Base-by-base conservation (phyloP, 768 basidiomycete species). In the Lactarius akahatsu region DNA sequence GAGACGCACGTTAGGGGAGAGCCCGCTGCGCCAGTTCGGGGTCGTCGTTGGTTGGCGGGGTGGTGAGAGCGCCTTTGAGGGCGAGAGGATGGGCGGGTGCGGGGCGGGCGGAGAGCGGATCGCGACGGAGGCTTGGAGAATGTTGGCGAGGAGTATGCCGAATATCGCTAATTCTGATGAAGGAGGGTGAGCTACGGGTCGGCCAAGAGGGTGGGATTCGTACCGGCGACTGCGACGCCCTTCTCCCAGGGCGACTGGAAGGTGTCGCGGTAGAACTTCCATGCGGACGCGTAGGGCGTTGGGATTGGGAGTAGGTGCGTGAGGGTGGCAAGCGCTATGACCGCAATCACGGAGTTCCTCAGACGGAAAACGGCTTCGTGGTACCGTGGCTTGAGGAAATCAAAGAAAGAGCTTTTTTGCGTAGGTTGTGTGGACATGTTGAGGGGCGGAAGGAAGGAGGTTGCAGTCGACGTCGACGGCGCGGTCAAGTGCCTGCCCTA, bases 231-330 rank as follows among this genome's bases (percentile, higher is more conserved):
- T 3, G 65, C 68, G 18, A 69, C 2, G 6, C 45, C 23, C 50
- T 66, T 62, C 56, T 70, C 68, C 62, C 56, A 63, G 34, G 58
- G 34, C 15, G 70, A 71, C 15, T 61, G 68, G 54, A 60, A 70
- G 50, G 70, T 61, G 62, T 62, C 55, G 7, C 68, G 64, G 52
- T 69, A 64, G 11, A 71, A 54, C n/a, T 64, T 66, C 64, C 65
- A 70, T 61, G 60, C 62, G 34, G 68, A 63, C 13, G 69, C 43
- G 60, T 69, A 64, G 3, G 61, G 68, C 2, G 68, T 60, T 40
- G 70, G 70, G 23, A 67, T 34, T 16, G 70, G 70, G 5, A 71
- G 70, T n/a, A 71, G 70, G 52, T 70, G 70, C 1, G 70, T 71
- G 2, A 67, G 59, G n/a, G 69, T 63, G 45, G 54, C 16, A 40